Evolutionary conservation across 208 protist genomes (phyloP), one percentile per base, ranked within the genome.

Genomic region (Trypanosomatidae sp.): DNA sequence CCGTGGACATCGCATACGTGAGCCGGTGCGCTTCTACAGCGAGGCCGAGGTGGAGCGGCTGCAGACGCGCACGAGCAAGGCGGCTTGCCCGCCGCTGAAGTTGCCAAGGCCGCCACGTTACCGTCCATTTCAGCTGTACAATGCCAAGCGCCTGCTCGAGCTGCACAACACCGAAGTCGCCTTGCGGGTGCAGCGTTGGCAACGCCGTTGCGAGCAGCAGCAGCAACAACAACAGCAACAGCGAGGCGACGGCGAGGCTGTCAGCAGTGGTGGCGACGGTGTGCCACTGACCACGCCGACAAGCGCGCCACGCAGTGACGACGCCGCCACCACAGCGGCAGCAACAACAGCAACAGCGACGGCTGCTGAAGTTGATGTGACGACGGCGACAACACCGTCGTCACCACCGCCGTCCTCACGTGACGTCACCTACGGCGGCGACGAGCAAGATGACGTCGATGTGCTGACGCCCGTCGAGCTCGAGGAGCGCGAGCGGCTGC

Each of bases 141-240:
- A 89, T 61, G 49, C 46, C 16, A 82, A 80, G 42, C 68, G 84
- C 6, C 62, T 92, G 39, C 49, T 67, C n/a, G 76, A 89, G 57
- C 54, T 92, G 46, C 79, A 92, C 64, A 70, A 74, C 42, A 84
- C 66, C 6, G 76, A 89, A 33, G 67, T 84, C 18, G 76, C 76
- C 10, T 43, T 89, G 15, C 76, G 84, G 61, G 65, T 89, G 20
- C 75, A 71, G 10, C 84, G 76, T 51, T 86, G 76, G 74, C 78
- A 84, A 56, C 64, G 66, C 22, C 65, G 68, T 59, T 72, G 77
- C 53, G 63, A 71, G 24, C 43, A 26, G 13, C 25, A 53, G 35
- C 32, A 50, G 30, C 18, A 28, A 15, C 0, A 49, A 43, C 38
- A 42, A 56, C 33, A 13, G 6, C 19, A 56, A 56, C 46, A 30